phyloP scores from a whole-genome alignment of 345 rosid genomes.

The Salix udensis region DNA sequence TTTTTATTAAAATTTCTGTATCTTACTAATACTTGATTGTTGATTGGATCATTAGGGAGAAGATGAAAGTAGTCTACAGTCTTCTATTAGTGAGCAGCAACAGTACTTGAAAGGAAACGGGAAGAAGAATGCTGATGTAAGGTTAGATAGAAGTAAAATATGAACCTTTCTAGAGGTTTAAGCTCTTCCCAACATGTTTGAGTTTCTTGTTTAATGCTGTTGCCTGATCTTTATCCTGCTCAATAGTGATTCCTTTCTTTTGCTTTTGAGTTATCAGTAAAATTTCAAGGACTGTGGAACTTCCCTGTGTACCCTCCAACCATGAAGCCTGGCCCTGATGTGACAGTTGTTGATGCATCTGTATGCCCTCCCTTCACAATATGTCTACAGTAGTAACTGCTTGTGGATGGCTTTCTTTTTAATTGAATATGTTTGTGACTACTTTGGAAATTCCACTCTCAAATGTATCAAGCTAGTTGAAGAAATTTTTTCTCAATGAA shows the following conservation, averaged over 20 bases:
- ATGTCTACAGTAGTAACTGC: slow-evolving; percentile 15
- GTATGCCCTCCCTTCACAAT: slow-evolving; percentile 28
- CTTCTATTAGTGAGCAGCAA: slow-evolving; percentile 42
- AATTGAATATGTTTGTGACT: neutral
- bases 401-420: slow-evolving; percentile 3
- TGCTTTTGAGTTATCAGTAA: slow-evolving; percentile 30
- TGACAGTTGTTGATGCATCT: slow-evolving; percentile 26
- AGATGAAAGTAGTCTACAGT: slow-evolving; percentile 41
- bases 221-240: slow-evolving; percentile 13
- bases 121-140: slow-evolving; percentile 26
- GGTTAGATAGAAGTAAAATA: slow-evolving; percentile 46
- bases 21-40: slow-evolving; percentile 10
- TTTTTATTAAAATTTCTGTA: slow-evolving; percentile 3
- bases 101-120: slow-evolving; percentile 41
- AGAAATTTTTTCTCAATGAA: neutral
- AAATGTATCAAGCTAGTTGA: neutral
- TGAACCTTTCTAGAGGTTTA: slow-evolving; percentile 12
- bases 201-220: slow-evolving; percentile 3
- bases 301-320: slow-evolving; percentile 37
- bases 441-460: neutral
- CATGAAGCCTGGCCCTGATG: slow-evolving; percentile 38
- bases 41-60: slow-evolving; percentile 50
- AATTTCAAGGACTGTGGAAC: slow-evolving; percentile 62
- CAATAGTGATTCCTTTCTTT: neutral
- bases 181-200: slow-evolving; percentile 5